Base-by-base conservation (phyloP, 2,329 filamentous ascomycete species). In the Dothistroma septosporum region DNA sequence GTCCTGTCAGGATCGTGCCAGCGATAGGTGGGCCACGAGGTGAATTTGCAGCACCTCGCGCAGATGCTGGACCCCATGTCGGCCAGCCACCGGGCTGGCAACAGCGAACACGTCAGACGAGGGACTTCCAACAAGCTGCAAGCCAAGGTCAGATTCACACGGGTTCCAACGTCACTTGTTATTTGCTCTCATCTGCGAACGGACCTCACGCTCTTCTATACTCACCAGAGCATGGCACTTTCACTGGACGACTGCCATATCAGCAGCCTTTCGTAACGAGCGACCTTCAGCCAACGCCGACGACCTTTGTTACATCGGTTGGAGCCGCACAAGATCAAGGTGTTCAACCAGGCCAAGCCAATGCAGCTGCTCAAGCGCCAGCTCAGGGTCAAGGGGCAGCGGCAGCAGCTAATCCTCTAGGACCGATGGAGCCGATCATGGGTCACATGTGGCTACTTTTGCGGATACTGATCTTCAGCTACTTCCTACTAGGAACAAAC, bases 391-490 rank as follows among this genome's bases (percentile, higher is more conserved):
- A 63, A 57, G 54, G 57, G n/a, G 55, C 62, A 56, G 46, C 53
- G 33, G 59, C 54, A 5, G 60, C 62, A 46, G 55, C 58, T 21
- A 61, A 64, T 28, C 59, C 57, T 12, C 53, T 66, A 9, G 62
- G 62, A 9, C 66, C 64, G 0, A 32, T 75, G 21, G 73, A 75
- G 16, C 71, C 74, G 32, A 68, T 77, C 9, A 64, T 82, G 31
- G 74, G 70, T 2, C 76, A 79, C 50, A 70, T 78, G 24, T 87
- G 85, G 85, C 77, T 86, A 2, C 78, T 86, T 24, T 73, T 85
- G 53, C 80, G 85, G 10, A 72, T 87, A 21, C 80, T 83, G 60
- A 79, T 83, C 60, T 84, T 87, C 68, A 79, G 82, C 58, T 86
- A 84, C 69, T 79, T 87, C 67, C 79, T 86, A 61, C 80, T 80